Percentiles rank a stretch among this genome's conserved stretches.
Evolutionary conservation across 208 protist genomes (phyloP).

Genomic region (Crithidia thermophila): DNA sequence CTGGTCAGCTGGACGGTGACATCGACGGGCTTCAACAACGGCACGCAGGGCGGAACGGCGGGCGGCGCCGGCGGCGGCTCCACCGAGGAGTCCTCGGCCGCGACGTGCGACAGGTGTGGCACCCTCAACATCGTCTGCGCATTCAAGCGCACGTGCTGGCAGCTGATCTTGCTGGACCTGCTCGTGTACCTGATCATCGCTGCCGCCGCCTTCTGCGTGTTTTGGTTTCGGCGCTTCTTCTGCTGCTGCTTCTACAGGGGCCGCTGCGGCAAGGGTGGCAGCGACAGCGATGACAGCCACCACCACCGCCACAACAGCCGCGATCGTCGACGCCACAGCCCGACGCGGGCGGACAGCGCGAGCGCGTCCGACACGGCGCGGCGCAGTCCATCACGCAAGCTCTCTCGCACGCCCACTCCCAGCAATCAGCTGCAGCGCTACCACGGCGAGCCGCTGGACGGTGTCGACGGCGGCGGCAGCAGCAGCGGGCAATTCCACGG

Average conservation of each 20-base stretch:
- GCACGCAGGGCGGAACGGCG: slow-evolving; percentile 53
- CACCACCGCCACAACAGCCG: slow-evolving; percentile 4
- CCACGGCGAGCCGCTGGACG: neutral
- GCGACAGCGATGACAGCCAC: neutral
- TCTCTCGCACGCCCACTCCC: neutral
- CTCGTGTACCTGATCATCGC: slow-evolving; percentile 19
- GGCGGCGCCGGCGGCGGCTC: neutral
- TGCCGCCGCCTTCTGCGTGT: slow-evolving; percentile 19
- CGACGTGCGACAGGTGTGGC: slow-evolving; percentile 30
- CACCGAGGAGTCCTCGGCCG: slow-evolving; percentile 9
- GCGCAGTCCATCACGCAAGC: slow-evolving; percentile 1
- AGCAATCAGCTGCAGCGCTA: neutral
- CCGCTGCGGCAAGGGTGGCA: neutral
- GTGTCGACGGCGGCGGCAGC: neutral
- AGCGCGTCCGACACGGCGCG: neutral
- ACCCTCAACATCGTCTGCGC: slow-evolving; percentile 37
- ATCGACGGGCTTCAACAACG: slow-evolving; percentile 40
- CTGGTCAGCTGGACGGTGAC: slow-evolving; percentile 39
- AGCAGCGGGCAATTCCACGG: neutral
- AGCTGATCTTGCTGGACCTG: slow-evolving; percentile 28
- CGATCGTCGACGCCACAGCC: neutral
- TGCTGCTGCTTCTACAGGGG: slow-evolving; percentile 26
- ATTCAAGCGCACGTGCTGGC: slow-evolving; percentile 17
- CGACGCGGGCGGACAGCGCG: neutral
- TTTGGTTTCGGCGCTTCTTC: slow-evolving; percentile 32